A percentile compares a stretch with the other conserved stretches of the same genome.
Conservation (phyloP, 1,284 basidiomycete genomes). For the Mycena sp. region DNA sequence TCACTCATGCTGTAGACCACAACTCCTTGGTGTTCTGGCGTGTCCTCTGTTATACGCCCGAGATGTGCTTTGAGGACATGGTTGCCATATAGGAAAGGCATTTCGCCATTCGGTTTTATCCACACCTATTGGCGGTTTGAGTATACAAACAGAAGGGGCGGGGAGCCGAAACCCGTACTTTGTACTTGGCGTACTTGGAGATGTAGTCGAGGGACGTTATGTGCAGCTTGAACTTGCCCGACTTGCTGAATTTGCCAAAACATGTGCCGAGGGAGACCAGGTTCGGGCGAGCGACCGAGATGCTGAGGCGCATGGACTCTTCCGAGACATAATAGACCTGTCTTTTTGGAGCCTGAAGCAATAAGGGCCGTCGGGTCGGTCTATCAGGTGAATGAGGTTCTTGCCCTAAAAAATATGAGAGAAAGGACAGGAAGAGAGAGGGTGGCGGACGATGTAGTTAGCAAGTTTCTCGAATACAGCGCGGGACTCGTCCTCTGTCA, state of each 20-base stretch:
- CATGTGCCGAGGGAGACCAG: slow-evolving; percentile 96
- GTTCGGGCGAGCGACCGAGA: slow-evolving; percentile 92
- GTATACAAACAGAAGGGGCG: not conserved
- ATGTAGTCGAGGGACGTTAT: slow-evolving; percentile 94
- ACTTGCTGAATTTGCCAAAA: slow-evolving; percentile 98
- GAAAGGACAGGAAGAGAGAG: not conserved
- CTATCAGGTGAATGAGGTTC: slow-evolving; percentile 90
- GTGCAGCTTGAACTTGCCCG: slow-evolving; percentile 97
- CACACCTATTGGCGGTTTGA: slow-evolving; percentile 73
- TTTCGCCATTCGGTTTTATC: slow-evolving; percentile 99
- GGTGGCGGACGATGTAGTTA: slow-evolving; percentile 81
- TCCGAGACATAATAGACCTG: slow-evolving; percentile 96
- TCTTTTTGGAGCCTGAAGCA: slow-evolving; percentile 94
- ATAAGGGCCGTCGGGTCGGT: slow-evolving; percentile 86
- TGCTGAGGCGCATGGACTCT: slow-evolving; percentile 91
- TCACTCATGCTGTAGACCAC: slow-evolving; percentile 97
- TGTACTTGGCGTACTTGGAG: slow-evolving; percentile 98
- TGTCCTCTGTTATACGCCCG: slow-evolving; percentile 99
- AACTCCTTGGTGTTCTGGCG: slow-evolving; percentile 98
- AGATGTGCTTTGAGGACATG: slow-evolving; percentile 99
- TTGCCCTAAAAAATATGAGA: slow-evolving; percentile 68
- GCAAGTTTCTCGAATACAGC: slow-evolving; percentile 91
- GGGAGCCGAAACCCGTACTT: slow-evolving; percentile 60
- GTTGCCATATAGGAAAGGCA: slow-evolving; percentile 99
- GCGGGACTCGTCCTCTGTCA: slow-evolving; percentile 89